Evolutionary conservation across 2,329 filamentous ascomycete species (phyloP), one percentile per base, ranked within the genome.

Genomic region (Phyllachora maydis): DNA sequence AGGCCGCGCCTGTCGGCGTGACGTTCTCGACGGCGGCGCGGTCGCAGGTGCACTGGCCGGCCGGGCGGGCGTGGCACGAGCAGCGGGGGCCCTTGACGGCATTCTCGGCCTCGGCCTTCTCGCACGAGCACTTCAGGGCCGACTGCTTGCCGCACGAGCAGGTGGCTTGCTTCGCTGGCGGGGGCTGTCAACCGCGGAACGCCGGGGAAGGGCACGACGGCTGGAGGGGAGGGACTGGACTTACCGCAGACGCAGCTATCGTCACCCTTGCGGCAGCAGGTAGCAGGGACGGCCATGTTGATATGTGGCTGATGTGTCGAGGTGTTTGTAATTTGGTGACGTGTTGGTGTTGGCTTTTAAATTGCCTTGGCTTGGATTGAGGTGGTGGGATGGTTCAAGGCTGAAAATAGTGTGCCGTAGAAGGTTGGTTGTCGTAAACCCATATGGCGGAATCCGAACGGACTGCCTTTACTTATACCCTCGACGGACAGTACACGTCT

Each of bases 91-190:
- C 79, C 5, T 56, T 47, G 26, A 78, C 45, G 19, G 52, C 52
- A 59, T 93, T 93, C 59, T 93, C 83, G 10, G 56, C 50, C 4
- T 59, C 33, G 4, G 82, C 64, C 49, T 79, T 83, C 39, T 67
- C 67, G 55, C 85, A 93, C 31, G 59, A 75, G 65, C 85, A 95
- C 46, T 83, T 61, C 23, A 92, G 67, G 23, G 85, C 85, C 4
- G 70, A 66, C 45, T 88, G 65, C 57, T 92, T 70, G 42, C 85
- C 85, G 47, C 85, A 95, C 10, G 79, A 90, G 66, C 82, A 92
- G 29, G 59, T 72, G 6, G 68, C 68, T 48, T 72, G 59, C 37
- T 65, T 48, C 36, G 66, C 67, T 66, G 40, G 35, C 4, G 5
- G n/a, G 22, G n/a, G n/a, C n/a, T n/a, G n/a, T n/a, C n/a, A n/a